Evolutionary conservation across 345 rosid genomes (phyloP), one percentile per base, ranked within the genome.

Genomic region (Tarenaya hassleriana): DNA sequence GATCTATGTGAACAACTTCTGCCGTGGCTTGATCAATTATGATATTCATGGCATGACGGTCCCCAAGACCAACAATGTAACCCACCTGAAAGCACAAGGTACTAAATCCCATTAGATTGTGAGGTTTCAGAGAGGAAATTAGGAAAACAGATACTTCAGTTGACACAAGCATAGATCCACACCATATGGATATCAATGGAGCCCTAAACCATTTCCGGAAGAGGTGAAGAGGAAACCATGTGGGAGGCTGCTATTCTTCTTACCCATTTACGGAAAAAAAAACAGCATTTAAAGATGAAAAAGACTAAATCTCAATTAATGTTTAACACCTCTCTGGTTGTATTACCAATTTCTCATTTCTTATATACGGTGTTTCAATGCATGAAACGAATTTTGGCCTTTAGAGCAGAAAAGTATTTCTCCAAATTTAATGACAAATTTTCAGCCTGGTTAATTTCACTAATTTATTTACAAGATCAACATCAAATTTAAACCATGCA

Each of bases 1-100:
- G 96, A 79, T 91, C 98, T 50, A 91, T 88, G 72, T 91, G 98
- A 62, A 91, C 84, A 73, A 91, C 98, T 83, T 84, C 95, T 62
- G 98, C 98, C n/a, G 94, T 82, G 46, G 83, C 84, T 72, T 91
- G 94, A 71, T 91, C 98, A 40, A 91, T 84, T 70, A 87, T 69
- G 55, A 91, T 81, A 72, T 91, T 91, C 94, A 79, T 79, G 38
- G 95, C 68, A 76, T 91, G 98, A 39, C 98, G 82, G 68, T 91
- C 98, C 50, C 96, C 98, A 35, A 91, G 96, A 50, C 98, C 98
- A 54, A 92, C 98, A 44, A 92, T 83, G 71, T 92, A 92, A 19
- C 96, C 98, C 50, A 92, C 98, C 98, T 92, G 77, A 55, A 50
- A 52, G 49, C 50, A 41, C 58, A 52, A 39, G 39, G 57, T 39